These are phyloP conservation scores for Gastrolobium villosum DNA, from an alignment of 306 rosid species.

Conservation along the genomic window DNA sequence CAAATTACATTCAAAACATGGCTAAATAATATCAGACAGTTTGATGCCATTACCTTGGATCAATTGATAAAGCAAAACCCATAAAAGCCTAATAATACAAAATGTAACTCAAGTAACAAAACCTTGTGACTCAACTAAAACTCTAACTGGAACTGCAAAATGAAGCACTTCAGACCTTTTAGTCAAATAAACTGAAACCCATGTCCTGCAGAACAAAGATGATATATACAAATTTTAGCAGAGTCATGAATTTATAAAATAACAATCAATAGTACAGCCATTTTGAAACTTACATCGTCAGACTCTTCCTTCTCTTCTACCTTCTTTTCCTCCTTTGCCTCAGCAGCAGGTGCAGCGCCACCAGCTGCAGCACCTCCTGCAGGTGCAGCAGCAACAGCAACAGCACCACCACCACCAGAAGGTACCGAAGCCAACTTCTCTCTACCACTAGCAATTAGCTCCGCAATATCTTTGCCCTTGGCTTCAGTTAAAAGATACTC, in stretches of 20 bases:
- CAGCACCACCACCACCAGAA: constrained; percentile 71
- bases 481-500: constrained; percentile 65
- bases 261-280: not conserved
- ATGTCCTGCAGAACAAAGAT: constrained; percentile 66
- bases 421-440: constrained; percentile 78
- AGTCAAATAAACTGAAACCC: constrained; percentile 83
- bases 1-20: constrained; percentile 38
- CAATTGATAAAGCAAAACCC: constrained; percentile 44
- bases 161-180: constrained; percentile 18
- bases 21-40: constrained; percentile 28
- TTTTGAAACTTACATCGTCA: constrained; percentile 66
- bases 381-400: constrained; percentile 60
- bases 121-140: constrained; percentile 45
- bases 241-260: not conserved
- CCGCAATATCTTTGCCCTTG: constrained; percentile 67
- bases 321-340: constrained; percentile 81
- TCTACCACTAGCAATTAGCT: constrained; percentile 76
- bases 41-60: constrained; percentile 47
- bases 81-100: constrained; percentile 49
- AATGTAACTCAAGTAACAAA: constrained; percentile 50
- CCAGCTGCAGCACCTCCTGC: constrained; percentile 53
- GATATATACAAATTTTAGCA: not conserved
- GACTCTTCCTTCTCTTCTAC: constrained; percentile 84
- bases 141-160: constrained; percentile 44
- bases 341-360: constrained; percentile 66